Evolutionary conservation across 2,329 filamentous ascomycete species (phyloP).

Genomic region (Drechslera avenae): DNA sequence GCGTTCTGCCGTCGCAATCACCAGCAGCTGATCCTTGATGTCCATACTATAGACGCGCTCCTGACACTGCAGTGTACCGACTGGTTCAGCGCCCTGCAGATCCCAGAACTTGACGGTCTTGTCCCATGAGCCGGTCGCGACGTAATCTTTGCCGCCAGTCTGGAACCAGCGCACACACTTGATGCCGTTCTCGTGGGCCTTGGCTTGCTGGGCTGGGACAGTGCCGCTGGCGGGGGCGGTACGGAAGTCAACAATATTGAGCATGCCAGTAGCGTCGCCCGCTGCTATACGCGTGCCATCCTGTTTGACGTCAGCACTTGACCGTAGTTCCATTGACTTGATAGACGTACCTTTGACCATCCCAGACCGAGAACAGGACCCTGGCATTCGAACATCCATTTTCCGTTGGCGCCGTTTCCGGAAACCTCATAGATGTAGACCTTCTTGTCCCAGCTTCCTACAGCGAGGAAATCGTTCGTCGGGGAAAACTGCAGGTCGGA

Average conservation of each 20-base stretch:
- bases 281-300: conserved; percentile 89
- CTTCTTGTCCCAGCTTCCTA: conserved; percentile 97
- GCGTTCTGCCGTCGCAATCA: conserved; percentile 90
- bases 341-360: conserved; percentile 77
- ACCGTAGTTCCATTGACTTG: not conserved
- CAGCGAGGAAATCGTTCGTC: conserved; percentile 78
- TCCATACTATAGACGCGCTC: conserved; percentile 92
- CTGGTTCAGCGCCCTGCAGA: conserved; percentile 66
- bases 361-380: conserved; percentile 78
- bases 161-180: conserved; percentile 70
- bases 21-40: conserved; percentile 83
- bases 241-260: conserved; percentile 81
- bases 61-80: conserved; percentile 69
- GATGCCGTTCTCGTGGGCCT: conserved; percentile 77
- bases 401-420: conserved; percentile 79
- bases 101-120: conserved; percentile 93
- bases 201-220: conserved; percentile 63
- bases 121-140: conserved; percentile 92
- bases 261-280: conserved; percentile 87
- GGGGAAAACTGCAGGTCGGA: conserved; percentile 85
- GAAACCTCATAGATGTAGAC: conserved; percentile 95
- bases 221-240: conserved; percentile 49
- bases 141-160: conserved; percentile 71
- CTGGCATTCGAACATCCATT: conserved; percentile 84
- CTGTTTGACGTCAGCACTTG: conserved; percentile 54